Conservation (phyloP, 495 filamentous ascomycete genomes). For the Clavariopsis aquatica region DNA sequence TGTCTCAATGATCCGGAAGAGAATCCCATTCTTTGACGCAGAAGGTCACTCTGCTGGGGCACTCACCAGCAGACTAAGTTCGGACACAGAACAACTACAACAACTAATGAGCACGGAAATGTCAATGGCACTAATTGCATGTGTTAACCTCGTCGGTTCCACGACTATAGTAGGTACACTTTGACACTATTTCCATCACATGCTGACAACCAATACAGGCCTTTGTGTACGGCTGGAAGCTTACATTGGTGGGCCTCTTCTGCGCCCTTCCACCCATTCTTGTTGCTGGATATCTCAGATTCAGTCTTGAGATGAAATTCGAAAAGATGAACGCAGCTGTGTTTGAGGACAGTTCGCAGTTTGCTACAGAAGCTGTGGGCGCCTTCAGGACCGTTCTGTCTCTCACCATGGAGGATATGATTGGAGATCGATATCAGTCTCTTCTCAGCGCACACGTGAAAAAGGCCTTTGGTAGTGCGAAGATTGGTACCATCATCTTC, state of each 20-base stretch:
- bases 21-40: slow-evolving; percentile 40
- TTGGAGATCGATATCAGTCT: slow-evolving; percentile 35
- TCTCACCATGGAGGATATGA: slow-evolving; percentile 39
- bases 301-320: slow-evolving; percentile 40
- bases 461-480: slow-evolving; percentile 34
- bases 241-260: slow-evolving; percentile 37
- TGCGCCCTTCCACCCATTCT: slow-evolving; percentile 37
- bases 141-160: slow-evolving; percentile 38
- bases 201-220: slow-evolving; percentile 8
- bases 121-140: slow-evolving; percentile 32
- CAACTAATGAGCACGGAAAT: slow-evolving; percentile 39
- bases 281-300: slow-evolving; percentile 34
- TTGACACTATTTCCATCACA: not conserved
- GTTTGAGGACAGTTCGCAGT: slow-evolving; percentile 41
- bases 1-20: slow-evolving; percentile 34
- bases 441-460: slow-evolving; percentile 32
- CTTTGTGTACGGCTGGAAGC: slow-evolving; percentile 42
- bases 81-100: slow-evolving; percentile 35
- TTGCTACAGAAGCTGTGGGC: slow-evolving; percentile 41
- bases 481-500: slow-evolving; percentile 36
- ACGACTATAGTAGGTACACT: slow-evolving; percentile 18
- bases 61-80: slow-evolving; percentile 34
- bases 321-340: slow-evolving; percentile 38
- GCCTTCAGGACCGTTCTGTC: slow-evolving; percentile 40
- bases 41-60: slow-evolving; percentile 39